Evolutionary conservation across 177 flowering plant species (phyloP), one percentile per base, ranked within the genome.

Genomic region (Telopea speciosissima): DNA sequence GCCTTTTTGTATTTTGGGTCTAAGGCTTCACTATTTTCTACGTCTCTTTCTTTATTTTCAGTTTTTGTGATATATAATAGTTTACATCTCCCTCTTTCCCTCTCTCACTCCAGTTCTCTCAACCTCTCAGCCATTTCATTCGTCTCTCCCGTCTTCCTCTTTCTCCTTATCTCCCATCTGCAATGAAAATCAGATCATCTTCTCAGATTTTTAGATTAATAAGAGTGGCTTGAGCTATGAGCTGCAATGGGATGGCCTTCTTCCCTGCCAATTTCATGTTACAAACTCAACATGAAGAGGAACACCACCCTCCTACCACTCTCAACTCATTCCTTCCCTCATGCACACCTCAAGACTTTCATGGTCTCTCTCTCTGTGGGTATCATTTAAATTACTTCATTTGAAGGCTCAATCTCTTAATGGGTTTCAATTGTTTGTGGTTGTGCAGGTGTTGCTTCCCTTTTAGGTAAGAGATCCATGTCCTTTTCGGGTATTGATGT

Each of bases 231-330:
- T 24, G 23, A 60, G 74, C 75, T 75, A 89, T 90, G 96, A 78
- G 80, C 72, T 79, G 86, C 84, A 84, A 77, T 81, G 89, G 80
- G 67, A 91, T 91, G 98, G 86, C 91, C 21, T 93, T 93, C 85
- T 91, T 91, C 82, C 86, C 87, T 68, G 44, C 96, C 67, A 93
- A 86, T 82, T 90, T 90, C 89, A 83, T 91, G 91, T 78, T 89
- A 17, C 97, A 90, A 77, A 77, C 84, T 66, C 72, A 91, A 40
- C 85, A 76, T 69, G 78, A 81, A 19, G 78, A 85, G 36, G 83
- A 80, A 10, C 80, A 81, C 64, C 79, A 73, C 36, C 85, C 80
- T 68, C 79, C 79, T n/a, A 16, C 81, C 68, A 75, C 87, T 71
- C 83, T 85, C 74, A 78, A 79, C 68, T 82, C 85, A 72, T 72